Conservation (phyloP, 148 eudicot species). For the Arbutus unedo region DNA sequence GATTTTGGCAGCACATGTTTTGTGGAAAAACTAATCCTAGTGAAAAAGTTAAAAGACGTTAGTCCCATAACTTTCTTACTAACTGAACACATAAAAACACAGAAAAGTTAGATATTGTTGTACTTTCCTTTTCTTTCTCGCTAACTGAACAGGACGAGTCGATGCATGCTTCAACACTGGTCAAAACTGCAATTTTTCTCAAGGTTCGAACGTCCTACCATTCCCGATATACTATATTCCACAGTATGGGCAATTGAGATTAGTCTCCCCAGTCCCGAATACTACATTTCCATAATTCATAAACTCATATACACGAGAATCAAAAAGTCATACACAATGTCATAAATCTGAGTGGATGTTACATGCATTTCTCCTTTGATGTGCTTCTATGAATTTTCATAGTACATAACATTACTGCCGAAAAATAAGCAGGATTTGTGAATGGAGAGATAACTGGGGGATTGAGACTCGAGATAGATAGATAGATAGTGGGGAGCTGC, state of each 20-base stretch:
- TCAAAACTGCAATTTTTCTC: neutral
- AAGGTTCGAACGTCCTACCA: neutral
- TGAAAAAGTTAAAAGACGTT: too few species aligned
- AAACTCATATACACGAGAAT: neutral
- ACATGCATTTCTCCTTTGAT: neutral
- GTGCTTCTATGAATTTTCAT: neutral
- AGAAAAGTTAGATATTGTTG: too few species aligned
- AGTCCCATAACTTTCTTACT: too few species aligned
- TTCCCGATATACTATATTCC: neutral
- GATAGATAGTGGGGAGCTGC: too few species aligned
- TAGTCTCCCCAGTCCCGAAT: neutral
- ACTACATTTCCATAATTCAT: neutral
- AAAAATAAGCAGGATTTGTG: too few species aligned
- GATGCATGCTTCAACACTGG: neutral
- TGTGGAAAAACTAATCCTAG: too few species aligned
- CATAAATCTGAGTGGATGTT: neutral
- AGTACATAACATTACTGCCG: neutral
- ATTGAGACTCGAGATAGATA: too few species aligned
- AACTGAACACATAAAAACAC: too few species aligned
- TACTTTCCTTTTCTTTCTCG: too few species aligned
- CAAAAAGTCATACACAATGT: neutral
- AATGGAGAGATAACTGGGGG: too few species aligned
- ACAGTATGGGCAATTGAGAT: neutral
- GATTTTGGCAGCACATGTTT: too few species aligned
- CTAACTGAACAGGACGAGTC: too few species aligned